phyloP scores from a whole-genome alignment of 2,329 filamentous ascomycete species.

The Talaromyces verruculosus region DNA sequence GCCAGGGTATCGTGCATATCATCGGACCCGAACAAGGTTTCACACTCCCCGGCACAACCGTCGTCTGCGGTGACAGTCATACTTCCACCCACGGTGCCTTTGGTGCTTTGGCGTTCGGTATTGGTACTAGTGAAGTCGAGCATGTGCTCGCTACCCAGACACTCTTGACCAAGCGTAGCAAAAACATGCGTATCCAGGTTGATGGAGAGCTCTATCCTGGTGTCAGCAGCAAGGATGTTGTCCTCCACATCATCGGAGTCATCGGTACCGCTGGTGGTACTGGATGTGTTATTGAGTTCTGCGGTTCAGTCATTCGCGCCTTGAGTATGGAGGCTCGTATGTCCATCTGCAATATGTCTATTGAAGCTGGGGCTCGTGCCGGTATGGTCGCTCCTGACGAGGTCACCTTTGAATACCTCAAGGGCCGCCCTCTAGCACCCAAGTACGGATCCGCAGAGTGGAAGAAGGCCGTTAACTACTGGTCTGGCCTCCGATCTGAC shows the following conservation, averaged over 20 bases:
- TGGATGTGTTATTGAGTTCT: slow-evolving; percentile 94
- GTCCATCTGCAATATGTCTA: slow-evolving; percentile 99
- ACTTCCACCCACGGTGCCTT: slow-evolving; percentile 98
- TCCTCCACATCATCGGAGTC: slow-evolving; percentile 86
- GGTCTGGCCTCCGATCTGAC: slow-evolving; percentile 82
- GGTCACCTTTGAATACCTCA: slow-evolving; percentile 91
- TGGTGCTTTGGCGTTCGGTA: slow-evolving; percentile 90
- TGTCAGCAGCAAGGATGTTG: slow-evolving; percentile 93
- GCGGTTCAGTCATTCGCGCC: slow-evolving; percentile 83
- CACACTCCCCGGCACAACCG: slow-evolving; percentile 92
- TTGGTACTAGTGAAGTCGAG: slow-evolving; percentile 97
- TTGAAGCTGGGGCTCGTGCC: slow-evolving; percentile 90
- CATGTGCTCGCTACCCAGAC: slow-evolving; percentile 97
- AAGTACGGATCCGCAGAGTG: slow-evolving; percentile 81
- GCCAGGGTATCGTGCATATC: slow-evolving; percentile 97
- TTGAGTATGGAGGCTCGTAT: slow-evolving; percentile 97
- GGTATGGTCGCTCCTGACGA: slow-evolving; percentile 97
- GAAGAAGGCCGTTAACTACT: slow-evolving; percentile 85
- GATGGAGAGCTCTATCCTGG: slow-evolving; percentile 86
- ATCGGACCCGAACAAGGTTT: slow-evolving; percentile 99
- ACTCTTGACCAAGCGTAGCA: slow-evolving; percentile 88
- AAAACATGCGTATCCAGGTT: slow-evolving; percentile 98
- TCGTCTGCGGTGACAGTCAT: slow-evolving; percentile 97
- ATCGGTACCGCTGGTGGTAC: slow-evolving; percentile 96
- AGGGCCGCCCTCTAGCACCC: slow-evolving; percentile 84